Evolutionary conservation across 257 asterid species (phyloP), one percentile per base, ranked within the genome.

Genomic region (Petunia secreta): DNA sequence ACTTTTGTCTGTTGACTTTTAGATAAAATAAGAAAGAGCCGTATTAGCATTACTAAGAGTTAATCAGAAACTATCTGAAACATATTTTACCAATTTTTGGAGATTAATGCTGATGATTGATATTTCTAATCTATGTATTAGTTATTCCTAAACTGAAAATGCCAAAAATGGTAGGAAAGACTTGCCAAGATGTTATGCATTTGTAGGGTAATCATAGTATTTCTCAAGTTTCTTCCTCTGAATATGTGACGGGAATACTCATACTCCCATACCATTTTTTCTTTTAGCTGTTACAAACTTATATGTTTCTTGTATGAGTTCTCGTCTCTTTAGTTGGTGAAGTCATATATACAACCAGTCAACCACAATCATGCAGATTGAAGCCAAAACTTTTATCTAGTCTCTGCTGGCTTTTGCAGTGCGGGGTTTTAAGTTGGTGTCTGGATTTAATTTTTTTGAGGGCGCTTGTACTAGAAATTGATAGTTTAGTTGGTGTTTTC

Each of bases 1-100:
- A 84, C 34, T 85, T 86, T 81, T 40, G 83, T 80, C 13, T 57
- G 16, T 76, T 58, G 80, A 58, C 15, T 10, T 57, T 58, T 60
- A 76, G 37, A 76, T 58, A 25, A 58, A 25, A 54, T 41, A 16
- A 57, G 66, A 58, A 58, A n/a, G 40, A 41, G 67, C 39, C 58
- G 16, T 58, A n/a, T 76, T 76, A 62, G 8, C 43, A 40, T 76
- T n/a, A 44, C 16, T 76, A 43, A 76, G 36, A 62, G 48, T 54
- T 13, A 52, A 6, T 54, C 50, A 58, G 14, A 44, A 58, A 76
- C 55, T 16, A 63, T 62, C 58, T 62, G 40, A 62, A 34, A 14
- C 25, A 63, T 38, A 43, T 77, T 34, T 43, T n/a, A 8, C 34
- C 69, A 69, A 13, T 46, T 44, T 44, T 68, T 6, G 41, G 58